phyloP scores from a whole-genome alignment of 2,329 filamentous ascomycete species.

The Apiospora rasikravindrae region DNA sequence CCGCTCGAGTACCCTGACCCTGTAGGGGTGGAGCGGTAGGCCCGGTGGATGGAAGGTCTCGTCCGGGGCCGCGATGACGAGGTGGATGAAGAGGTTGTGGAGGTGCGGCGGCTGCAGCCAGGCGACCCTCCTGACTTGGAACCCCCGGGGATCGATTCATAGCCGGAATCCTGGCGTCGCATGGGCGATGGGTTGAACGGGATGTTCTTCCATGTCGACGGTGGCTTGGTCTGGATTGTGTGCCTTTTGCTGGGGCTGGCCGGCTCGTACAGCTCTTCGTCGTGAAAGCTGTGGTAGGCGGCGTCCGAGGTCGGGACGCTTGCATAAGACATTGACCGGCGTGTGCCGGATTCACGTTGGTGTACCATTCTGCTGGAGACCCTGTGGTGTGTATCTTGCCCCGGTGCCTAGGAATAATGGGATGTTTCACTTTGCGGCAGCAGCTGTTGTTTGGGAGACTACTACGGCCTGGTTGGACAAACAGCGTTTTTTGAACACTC shows the following conservation, averaged over 20 bases:
- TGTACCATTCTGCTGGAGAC: not conserved
- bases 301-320: slow-evolving; percentile 54
- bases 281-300: slow-evolving; percentile 61
- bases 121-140: slow-evolving; percentile 46
- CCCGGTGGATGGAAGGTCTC: slow-evolving; percentile 49
- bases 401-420: not conserved
- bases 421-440: not conserved
- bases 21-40: slow-evolving; percentile 44
- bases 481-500: not conserved
- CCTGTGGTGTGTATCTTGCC: not conserved
- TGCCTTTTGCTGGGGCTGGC: slow-evolving; percentile 32
- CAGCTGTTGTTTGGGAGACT: not conserved
- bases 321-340: slow-evolving; percentile 42
- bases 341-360: slow-evolving; percentile 18
- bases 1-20: slow-evolving; percentile 14
- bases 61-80: slow-evolving; percentile 40
- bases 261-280: slow-evolving; percentile 54
- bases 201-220: slow-evolving; percentile 29
- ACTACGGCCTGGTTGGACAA: not conserved
- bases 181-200: slow-evolving; percentile 47
- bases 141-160: slow-evolving; percentile 57
- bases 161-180: slow-evolving; percentile 63
- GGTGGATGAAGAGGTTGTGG: slow-evolving; percentile 37
- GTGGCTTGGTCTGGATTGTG: slow-evolving; percentile 24
- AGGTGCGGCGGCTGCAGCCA: slow-evolving; percentile 35